These are phyloP conservation scores for Stemphylium lycopersici DNA, from an alignment of 2,329 filamentous ascomycete species.

Conservation along the genomic window DNA sequence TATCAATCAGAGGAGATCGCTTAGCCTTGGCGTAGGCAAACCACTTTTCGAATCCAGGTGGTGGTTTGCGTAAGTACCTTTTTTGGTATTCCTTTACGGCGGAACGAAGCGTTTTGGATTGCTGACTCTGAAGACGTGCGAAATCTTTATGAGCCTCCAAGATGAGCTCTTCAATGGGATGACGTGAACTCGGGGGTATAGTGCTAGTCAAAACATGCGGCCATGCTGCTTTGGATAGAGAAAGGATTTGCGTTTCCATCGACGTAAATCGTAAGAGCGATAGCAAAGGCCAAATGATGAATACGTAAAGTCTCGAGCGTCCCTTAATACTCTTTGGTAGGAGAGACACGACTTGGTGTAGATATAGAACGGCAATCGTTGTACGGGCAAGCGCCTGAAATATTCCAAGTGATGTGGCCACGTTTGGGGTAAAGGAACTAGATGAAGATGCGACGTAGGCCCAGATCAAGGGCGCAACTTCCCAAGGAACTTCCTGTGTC, in stretches of 20 bases:
- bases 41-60: constrained; percentile 57
- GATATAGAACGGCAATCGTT: neutral
- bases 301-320: neutral
- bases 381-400: neutral
- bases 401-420: neutral
- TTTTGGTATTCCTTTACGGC: constrained; percentile 50
- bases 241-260: neutral
- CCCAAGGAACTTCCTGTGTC: neutral
- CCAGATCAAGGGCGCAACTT: neutral
- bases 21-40: constrained; percentile 51
- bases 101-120: constrained; percentile 46
- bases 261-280: neutral
- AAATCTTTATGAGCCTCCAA: constrained; percentile 21
- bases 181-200: neutral
- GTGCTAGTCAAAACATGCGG: neutral
- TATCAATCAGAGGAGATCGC: constrained; percentile 57
- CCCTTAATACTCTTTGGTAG: neutral
- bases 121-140: constrained; percentile 37
- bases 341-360: neutral
- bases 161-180: constrained; percentile 3
- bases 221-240: neutral
- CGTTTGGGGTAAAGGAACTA: neutral
- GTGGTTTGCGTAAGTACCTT: constrained; percentile 54
- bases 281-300: constrained; percentile 1
- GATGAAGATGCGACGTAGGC: neutral